Evolutionary conservation across 2,329 filamentous ascomycete species (phyloP), one percentile per base, ranked within the genome.

Genomic region (Chaetomium sp.): DNA sequence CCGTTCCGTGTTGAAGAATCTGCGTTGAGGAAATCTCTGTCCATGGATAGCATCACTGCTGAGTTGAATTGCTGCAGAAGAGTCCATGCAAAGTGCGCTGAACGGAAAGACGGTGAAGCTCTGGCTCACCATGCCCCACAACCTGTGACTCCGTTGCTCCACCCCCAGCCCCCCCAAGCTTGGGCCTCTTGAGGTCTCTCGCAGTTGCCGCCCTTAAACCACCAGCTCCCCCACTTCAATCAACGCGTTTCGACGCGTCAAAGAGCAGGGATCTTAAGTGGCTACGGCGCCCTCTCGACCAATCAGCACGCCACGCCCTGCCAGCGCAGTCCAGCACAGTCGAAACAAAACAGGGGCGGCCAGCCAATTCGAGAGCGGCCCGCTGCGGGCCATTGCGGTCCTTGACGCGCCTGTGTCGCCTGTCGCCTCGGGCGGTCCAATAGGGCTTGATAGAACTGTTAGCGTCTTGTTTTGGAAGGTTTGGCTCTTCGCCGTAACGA

Each of bases 201-300:
- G 19, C 19, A 2, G 19, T 12, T 38, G 8, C 37, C 37, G 12
- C 37, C 37, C 12, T 12, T 38, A 2, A 38, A 38, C 37, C 8
- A 42, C 44, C 49, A n/a, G n/a, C 48, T 33, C 33, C 62, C 37
- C 53, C 42, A 54, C 40, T 38, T 32, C 48, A n/a, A 36, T 57
- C 59, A 61, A 63, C 64, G 62, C 62, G 64, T 51, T 12, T 44
- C 32, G 7, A 27, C 19, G 19, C 19, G 19, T 27, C 19, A 27
- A 10, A 2, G 1, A 40, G 51, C 63, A 66, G 63, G 63, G 63
- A 59, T 57, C 27, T 63, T 57, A 65, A 67, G 64, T 66, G 64
- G 38, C 34, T 59, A 49, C 19, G 19, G 19, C 19, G 19, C 19
- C 19, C 19, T 27, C 19, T 34, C 14, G 5, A 8, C 66, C 65